Evolutionary conservation across 148 eudicot genomes (phyloP), one percentile per base, ranked within the genome.

Genomic region (Diospyros lotus): DNA sequence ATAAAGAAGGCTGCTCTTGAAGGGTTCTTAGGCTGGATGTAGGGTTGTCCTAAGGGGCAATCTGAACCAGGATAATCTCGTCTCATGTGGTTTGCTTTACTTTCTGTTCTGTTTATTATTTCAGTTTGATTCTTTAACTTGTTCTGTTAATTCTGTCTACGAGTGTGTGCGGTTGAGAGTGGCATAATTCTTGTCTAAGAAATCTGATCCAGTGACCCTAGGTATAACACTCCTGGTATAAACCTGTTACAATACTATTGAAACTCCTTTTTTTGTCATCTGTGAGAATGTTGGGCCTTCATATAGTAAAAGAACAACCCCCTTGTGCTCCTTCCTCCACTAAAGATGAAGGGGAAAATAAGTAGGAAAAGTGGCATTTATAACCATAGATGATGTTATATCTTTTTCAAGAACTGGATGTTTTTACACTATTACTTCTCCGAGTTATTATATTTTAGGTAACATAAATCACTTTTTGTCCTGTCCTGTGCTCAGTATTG

Each of bases 401-500:
- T 28, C 56, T 68, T 18, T 7, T 48, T 17, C 15, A 1, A 12
- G 39, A 10, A 18, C 18, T 50, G 13, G 56, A 15, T 69, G 11
- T 69, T 69, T 69, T 58, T 40, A 5, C 46, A 3, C 6, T 48
- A 17, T 69, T 76, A 41, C 43, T 9, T 62, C 53, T 70, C 60
- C 43, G 15, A n/a, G 68, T 43, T 2, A 46, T 67, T 13, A n/a
- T 52, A 76, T 53, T 15, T 68, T 17, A 9, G 64, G 5, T 58
- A 28, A 40, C 12, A 12, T 67, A 60, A 64, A 63, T 39, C 8
- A 50, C 5, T 70, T 68, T 45, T 67, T 17, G n/a, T 75, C 15
- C 44, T 73, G n/a, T 82, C 75, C 56, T 73, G 28, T 67, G 72
- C 67, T 75, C 93, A 94, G 98, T 82, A 95, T 95, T 86, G 97